These are phyloP conservation scores for Diplodia intermedia DNA, from an alignment of 2,329 filamentous ascomycete species.

Conservation along the genomic window DNA sequence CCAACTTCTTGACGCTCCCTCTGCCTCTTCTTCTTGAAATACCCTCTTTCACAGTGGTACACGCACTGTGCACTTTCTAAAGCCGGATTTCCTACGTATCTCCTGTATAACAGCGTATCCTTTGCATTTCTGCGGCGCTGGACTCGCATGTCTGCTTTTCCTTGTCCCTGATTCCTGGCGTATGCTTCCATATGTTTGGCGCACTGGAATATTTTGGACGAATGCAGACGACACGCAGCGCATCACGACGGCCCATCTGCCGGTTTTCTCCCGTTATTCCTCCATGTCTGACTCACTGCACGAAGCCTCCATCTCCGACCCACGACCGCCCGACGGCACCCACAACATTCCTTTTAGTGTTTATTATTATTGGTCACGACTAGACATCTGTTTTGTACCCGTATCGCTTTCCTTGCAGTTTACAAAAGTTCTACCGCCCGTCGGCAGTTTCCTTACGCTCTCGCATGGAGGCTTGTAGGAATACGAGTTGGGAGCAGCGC, in stretches of 20 bases:
- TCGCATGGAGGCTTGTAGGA: constrained; percentile 17
- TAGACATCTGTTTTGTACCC: constrained; percentile 25
- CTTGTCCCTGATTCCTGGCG: constrained; percentile 23
- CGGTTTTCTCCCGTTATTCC: constrained; percentile 10
- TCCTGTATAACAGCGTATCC: constrained; percentile 13
- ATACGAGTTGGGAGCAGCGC: constrained; percentile 28
- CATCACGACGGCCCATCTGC: constrained; percentile 30
- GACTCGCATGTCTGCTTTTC: constrained; percentile 21
- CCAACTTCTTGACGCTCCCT: not conserved
- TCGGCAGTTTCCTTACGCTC: constrained; percentile 29
- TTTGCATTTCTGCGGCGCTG: constrained; percentile 30
- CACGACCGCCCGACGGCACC: constrained; percentile 29
- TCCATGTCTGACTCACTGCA: constrained; percentile 17
- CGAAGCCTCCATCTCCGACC: constrained; percentile 25
- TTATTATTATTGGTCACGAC: constrained; percentile 23
- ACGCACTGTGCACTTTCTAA: not conserved
- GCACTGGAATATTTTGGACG: constrained; percentile 27
- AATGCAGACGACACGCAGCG: constrained; percentile 29
- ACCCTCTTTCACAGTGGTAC: constrained; percentile 7
- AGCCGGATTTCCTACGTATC: not conserved
- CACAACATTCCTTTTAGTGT: constrained; percentile 20
- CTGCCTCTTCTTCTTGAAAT: constrained; percentile 6
- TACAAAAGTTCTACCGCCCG: constrained; percentile 28
- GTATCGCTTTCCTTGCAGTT: constrained; percentile 25
- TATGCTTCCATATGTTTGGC: constrained; percentile 28